Base-by-base conservation (phyloP, 2,329 filamentous ascomycete species). In the Phialocephala subalpina region DNA sequence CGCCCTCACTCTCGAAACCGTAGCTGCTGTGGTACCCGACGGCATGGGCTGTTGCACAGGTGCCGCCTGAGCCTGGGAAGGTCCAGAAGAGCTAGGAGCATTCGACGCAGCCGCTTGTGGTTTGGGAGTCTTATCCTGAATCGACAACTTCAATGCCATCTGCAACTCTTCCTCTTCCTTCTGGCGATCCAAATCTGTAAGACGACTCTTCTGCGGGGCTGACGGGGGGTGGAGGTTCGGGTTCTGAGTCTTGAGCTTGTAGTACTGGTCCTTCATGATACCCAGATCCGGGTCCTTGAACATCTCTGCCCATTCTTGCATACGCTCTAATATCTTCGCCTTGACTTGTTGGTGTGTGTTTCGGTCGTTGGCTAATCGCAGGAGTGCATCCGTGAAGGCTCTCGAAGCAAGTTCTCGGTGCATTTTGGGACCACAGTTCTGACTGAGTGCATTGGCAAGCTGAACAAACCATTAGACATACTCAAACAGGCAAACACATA, bases 121-220 rank as follows among this genome's bases (percentile, higher is more conserved):
- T 77, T 90, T 88, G 68, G 83, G 82, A 71, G 87, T 85, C 75
- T 97, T 95, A 68, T 99, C 96, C 78, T 97, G 93, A 73, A 99
- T 87, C 52, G 94, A 97, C 75, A 99, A 84, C 74, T 92, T 94
- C 58, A 99, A 84, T 1, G 96, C 96, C 89, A 97, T 97, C 78
- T 98, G 96, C 63, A 99, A 82, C 80, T 99, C 96, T 59, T 98
- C 94, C 68, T 99, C 96, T 80, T 99, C 96, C 80, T 97, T 97
- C 79, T 93, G 92, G 69, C 96, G 88, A 79, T 99, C 96, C 56
- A 91, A 74, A 38, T 97, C 92, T 55, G 95, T 97, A 69, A 99
- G 93, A 72, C 93, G 90, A 67, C 91, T 92, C 84, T 99, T 99
- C 74, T 91, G 91, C 3, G 96, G 96, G 71, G 97, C 97, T 63